Percentiles rank a stretch among this genome's conserved stretches.
These are phyloP conservation scores for Metschnikowia amazonensis DNA, from an alignment of 805 yeast species.

Conservation along the genomic window DNA sequence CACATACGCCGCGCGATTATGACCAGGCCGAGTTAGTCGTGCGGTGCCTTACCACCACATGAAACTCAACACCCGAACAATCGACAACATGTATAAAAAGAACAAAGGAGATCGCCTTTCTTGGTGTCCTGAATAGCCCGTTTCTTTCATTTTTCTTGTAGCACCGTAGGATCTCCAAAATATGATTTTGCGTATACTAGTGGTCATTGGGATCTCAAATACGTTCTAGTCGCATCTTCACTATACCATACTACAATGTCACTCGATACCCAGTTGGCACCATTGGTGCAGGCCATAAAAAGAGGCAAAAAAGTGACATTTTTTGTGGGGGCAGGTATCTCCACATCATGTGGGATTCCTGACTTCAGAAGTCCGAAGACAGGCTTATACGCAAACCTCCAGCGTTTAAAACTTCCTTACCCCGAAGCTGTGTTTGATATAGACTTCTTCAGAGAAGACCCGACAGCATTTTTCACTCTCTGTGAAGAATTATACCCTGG, in stretches of 20 bases:
- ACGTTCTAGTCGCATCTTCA: not conserved
- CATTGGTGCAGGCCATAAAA: constrained; percentile 30
- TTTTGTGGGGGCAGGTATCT: constrained; percentile 90
- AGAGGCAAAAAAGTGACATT: constrained; percentile 46
- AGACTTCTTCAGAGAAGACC: constrained; percentile 69
- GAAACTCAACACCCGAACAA: not conserved
- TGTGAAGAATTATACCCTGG: constrained; percentile 90
- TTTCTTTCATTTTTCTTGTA: not conserved
- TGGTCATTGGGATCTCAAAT: not conserved
- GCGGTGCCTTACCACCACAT: not conserved
- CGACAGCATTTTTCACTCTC: constrained; percentile 78
- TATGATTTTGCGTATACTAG: constrained; percentile 7
- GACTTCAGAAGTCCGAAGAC: constrained; percentile 92
- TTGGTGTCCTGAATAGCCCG: not conserved
- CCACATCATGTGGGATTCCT: constrained; percentile 92
- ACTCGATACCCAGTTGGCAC: constrained; percentile 20
- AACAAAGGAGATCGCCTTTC: not conserved
- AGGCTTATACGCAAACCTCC: constrained; percentile 78
- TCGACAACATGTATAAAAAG: not conserved
- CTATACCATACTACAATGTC: not conserved
- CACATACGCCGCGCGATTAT: not conserved
- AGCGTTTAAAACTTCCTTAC: constrained; percentile 72
- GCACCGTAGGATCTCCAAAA: not conserved
- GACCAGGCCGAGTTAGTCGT: constrained; percentile 2
- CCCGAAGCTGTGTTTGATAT: constrained; percentile 97